These are phyloP conservation scores for Myxozyma neglecta DNA, from an alignment of 805 yeast species.

Conservation along the genomic window DNA sequence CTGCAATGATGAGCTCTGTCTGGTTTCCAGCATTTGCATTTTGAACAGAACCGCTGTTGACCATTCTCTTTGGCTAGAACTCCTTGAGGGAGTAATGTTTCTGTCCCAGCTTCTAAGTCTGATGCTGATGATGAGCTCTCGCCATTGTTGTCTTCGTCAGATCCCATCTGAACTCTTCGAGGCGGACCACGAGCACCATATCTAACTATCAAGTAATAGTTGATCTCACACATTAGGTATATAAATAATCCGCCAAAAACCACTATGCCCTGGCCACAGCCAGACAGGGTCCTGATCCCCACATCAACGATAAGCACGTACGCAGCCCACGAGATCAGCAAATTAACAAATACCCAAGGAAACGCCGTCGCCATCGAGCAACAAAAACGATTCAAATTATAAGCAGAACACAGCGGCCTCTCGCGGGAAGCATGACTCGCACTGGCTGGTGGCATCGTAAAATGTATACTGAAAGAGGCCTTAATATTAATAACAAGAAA, in stretches of 20 bases:
- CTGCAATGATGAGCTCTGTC: conserved; percentile 49
- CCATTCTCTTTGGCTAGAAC: conserved; percentile 47
- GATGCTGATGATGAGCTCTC: neutral
- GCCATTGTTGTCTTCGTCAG: neutral
- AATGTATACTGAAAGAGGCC: neutral
- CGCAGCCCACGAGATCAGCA: conserved; percentile 40
- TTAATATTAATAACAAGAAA: neutral
- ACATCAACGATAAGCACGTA: conserved; percentile 33
- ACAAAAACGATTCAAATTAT: conserved; percentile 14
- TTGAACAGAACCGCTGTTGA: conserved; percentile 43
- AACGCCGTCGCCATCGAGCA: conserved; percentile 28
- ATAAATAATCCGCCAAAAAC: conserved; percentile 29
- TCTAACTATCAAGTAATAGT: conserved; percentile 36
- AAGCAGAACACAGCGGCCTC: conserved; percentile 11
- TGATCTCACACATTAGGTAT: conserved; percentile 32
- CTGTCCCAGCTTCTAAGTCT: conserved; percentile 36
- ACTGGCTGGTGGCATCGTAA: neutral
- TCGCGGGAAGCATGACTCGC: neutral
- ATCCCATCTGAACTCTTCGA: neutral
- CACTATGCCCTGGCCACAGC: conserved; percentile 12
- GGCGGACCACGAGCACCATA: conserved; percentile 42
- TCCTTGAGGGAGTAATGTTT: conserved; percentile 36
- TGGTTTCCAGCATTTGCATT: conserved; percentile 47
- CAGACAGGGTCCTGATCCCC: conserved; percentile 24
- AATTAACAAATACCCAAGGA: conserved; percentile 39